phyloP scores from a whole-genome alignment of 192 early-diverging fungal species.

The Nowakowskiella sp. region DNA sequence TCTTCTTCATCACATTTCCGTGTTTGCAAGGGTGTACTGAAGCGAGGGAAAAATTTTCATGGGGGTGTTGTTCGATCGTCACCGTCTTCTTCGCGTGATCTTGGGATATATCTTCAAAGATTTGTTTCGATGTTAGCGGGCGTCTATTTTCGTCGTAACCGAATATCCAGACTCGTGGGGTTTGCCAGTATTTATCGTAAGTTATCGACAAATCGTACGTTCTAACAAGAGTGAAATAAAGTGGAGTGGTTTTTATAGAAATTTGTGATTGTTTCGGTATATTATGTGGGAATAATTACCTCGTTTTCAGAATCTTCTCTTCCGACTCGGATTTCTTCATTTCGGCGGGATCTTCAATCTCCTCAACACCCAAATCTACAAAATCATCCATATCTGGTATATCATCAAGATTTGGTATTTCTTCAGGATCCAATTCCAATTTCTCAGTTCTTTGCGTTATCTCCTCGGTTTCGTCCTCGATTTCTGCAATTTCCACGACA shows the following conservation, averaged over 20 bases:
- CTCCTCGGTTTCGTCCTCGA: slow-evolving; percentile 53
- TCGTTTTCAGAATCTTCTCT: slow-evolving; percentile 43
- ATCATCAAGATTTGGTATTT: slow-evolving; percentile 81
- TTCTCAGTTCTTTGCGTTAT: too few species aligned
- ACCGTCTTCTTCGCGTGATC: slow-evolving; percentile 99
- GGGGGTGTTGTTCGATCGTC: slow-evolving; percentile 94
- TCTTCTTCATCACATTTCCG: slow-evolving; percentile 93
- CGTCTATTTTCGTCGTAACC: slow-evolving; percentile 86
- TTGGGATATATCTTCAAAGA: slow-evolving; percentile 96
- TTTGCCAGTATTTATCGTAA: slow-evolving; percentile 99
- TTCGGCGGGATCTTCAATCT: slow-evolving; percentile 71
- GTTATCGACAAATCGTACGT: slow-evolving; percentile 99
- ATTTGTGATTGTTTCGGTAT: slow-evolving; percentile 1
- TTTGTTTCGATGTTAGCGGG: slow-evolving; percentile 80
- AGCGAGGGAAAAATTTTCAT: slow-evolving; percentile 76
- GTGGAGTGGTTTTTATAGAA: background rate
- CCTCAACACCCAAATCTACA: slow-evolving; percentile 55
- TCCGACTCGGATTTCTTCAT: slow-evolving; percentile 5
- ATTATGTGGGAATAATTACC: slow-evolving; percentile 24
- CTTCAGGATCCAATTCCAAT: slow-evolving; percentile 53
- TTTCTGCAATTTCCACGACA: slow-evolving; percentile 57
- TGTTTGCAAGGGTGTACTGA: slow-evolving; percentile 98
- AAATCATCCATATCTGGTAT: slow-evolving; percentile 88
- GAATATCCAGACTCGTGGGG: slow-evolving; percentile 93
- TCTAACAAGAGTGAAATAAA: slow-evolving; percentile 28